A percentile compares a stretch with the other conserved stretches of the same genome.
These are phyloP conservation scores for Scytalidium sp. DNA, from an alignment of 2,329 filamentous ascomycete species.

Conservation along the genomic window DNA sequence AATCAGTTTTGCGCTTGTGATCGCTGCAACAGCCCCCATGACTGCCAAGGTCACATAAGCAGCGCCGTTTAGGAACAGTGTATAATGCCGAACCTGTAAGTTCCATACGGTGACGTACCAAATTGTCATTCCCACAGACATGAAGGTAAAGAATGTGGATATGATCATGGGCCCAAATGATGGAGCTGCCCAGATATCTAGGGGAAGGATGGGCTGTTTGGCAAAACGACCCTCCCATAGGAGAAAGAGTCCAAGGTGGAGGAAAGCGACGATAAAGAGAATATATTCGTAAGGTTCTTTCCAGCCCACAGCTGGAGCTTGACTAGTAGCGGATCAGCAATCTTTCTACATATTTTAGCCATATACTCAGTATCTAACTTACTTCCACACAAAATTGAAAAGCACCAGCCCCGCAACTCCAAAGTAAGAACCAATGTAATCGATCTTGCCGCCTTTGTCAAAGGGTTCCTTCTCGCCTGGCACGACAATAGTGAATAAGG, in stretches of 20 bases:
- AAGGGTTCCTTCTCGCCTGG: constrained; percentile 5
- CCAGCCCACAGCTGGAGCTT: constrained; percentile 21
- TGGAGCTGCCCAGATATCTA: constrained; percentile 20
- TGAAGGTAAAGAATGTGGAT: constrained; percentile 14
- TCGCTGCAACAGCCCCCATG: constrained; percentile 33
- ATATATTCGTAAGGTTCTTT: constrained; percentile 11
- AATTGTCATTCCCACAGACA: constrained; percentile 35
- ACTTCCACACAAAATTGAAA: constrained; percentile 51
- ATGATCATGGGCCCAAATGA: constrained; percentile 15
- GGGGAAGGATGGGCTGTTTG: constrained; percentile 18
- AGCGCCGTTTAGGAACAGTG: constrained; percentile 36
- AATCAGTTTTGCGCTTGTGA: constrained; percentile 41
- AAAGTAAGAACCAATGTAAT: constrained; percentile 37
- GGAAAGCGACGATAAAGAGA: constrained; percentile 13
- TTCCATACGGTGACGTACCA: constrained; percentile 48
- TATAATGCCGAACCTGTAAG: constrained; percentile 37
- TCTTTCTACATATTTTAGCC: background rate
- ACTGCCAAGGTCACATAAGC: constrained; percentile 40
- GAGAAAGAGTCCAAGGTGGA: constrained; percentile 11
- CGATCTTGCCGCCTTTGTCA: constrained; percentile 33
- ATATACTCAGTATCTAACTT: constrained; percentile 5
- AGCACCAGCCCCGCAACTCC: constrained; percentile 38
- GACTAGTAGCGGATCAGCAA: constrained; percentile 6
- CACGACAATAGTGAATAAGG: constrained; percentile 3
- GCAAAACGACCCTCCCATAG: constrained; percentile 16